Base-by-base conservation (phyloP, 1,284 basidiomycete species). In the Cryptococcus amylolentus region DNA sequence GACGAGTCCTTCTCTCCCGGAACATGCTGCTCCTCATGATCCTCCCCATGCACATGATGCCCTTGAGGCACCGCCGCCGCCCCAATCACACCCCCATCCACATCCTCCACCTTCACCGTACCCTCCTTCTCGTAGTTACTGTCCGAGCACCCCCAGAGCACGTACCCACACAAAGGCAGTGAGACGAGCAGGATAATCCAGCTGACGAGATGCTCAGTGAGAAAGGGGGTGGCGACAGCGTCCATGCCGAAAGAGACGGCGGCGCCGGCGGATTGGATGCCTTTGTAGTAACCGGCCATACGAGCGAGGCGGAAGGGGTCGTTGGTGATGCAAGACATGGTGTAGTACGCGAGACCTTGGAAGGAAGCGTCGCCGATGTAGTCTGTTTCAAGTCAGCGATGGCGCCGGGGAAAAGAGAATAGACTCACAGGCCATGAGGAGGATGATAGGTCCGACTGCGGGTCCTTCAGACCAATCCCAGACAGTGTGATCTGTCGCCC, bases 231-330 rank as follows among this genome's bases (percentile, higher is more conserved):
- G 49, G 60, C 51, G 38, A 79, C 77, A 4, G 81, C 80, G 67
- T 82, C 81, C 80, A 82, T 81, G 28, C 79, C 81, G 63, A 79
- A 82, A 27, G 75, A 77, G 41, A 80, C 39, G 74, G 69, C 80
- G 6, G 70, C 56, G 26, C 80, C 80, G 50, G 73, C 73, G 12
- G 67, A 69, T 57, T 75, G 73, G 28, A 75, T 60, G 37, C 69
- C 75, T 62, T 76, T 78, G 71, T 77, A 76, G 56, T 73, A 69
- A 13, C 77, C 77, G 28, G 72, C 68, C 57, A 76, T 63, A 28
- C 75, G 70, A n/a, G 77, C 76, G 35, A 77, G 69, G 39, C 52
- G 56, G 66, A 68, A 70, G 10, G 70, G 61, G 63, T 69, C 63
- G 61, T 69, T 70, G 49, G 48, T 50, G 40, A 55, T 20, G 31